A percentile compares a stretch with the other conserved stretches of the same genome.
Conservation (phyloP, 768 basidiomycete species). For the Tulasnella sp. region DNA sequence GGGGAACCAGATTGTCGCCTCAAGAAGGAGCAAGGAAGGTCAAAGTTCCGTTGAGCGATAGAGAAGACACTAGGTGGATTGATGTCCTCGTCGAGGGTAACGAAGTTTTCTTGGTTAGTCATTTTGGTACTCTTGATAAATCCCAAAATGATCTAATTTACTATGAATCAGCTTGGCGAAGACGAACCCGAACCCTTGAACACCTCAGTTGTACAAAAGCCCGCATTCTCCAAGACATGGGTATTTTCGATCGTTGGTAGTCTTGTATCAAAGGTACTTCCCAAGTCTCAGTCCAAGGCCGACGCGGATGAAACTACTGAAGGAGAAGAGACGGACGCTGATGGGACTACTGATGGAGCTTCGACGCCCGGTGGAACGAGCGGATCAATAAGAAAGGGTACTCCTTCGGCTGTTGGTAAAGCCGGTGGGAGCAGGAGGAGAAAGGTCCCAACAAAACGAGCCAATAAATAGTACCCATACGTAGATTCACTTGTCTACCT, state of each 20-base stretch:
- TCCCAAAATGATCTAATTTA: slow-evolving; percentile 1
- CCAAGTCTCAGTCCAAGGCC: neutral
- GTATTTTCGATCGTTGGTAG: slow-evolving; percentile 37
- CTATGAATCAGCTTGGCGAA: slow-evolving; percentile 43
- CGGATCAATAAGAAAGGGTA: neutral
- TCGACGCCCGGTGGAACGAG: neutral
- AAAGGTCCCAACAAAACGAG: slow-evolving; percentile 6
- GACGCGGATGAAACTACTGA: neutral
- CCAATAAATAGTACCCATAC: neutral
- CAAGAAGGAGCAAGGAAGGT: slow-evolving; percentile 58
- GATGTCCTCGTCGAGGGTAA: slow-evolving; percentile 74
- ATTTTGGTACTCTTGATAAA: slow-evolving; percentile 9
- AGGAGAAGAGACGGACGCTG: slow-evolving; percentile 14
- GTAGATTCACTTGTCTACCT: neutral
- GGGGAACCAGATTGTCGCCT: slow-evolving; percentile 66
- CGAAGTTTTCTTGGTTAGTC: slow-evolving; percentile 58
- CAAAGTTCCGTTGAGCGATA: slow-evolving; percentile 19
- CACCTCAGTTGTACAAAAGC: slow-evolving; percentile 41
- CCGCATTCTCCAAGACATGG: slow-evolving; percentile 59
- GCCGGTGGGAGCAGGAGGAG: slow-evolving; percentile 5
- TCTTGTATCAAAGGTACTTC: slow-evolving; percentile 23
- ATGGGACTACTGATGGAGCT: slow-evolving; percentile 1
- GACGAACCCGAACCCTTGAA: slow-evolving; percentile 49
- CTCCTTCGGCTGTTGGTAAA: slow-evolving; percentile 1
- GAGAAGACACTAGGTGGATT: slow-evolving; percentile 31